Conservation (phyloP, 345 rosid species). For the Hibiscus syriacus region DNA sequence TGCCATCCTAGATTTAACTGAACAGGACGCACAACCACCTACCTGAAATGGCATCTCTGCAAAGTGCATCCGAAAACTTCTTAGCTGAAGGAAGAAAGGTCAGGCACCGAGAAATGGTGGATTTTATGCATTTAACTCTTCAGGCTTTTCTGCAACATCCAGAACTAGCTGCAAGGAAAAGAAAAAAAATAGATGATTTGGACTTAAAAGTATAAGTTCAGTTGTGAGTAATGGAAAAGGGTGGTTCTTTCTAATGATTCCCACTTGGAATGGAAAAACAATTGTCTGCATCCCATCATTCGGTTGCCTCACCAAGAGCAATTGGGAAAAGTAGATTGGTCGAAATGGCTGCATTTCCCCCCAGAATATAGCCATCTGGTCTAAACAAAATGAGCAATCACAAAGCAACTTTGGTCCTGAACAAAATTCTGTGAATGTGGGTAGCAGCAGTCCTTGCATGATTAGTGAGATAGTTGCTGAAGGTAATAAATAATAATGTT, state of each 20-base stretch:
- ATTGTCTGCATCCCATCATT: constrained; percentile 10
- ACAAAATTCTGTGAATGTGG: constrained; percentile 16
- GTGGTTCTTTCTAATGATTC: constrained; percentile 30
- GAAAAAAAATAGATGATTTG: constrained; percentile 41
- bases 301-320: constrained; percentile 29
- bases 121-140: constrained; percentile 18
- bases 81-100: constrained; percentile 19
- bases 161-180: constrained; percentile 50
- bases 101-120: constrained; percentile 18
- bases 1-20: constrained; percentile 22
- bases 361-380: constrained; percentile 40
- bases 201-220: not conserved
- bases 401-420: constrained; percentile 17
- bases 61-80: constrained; percentile 20
- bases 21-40: constrained; percentile 12
- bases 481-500: constrained; percentile 11
- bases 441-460: constrained; percentile 23
- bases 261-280: constrained; percentile 21
- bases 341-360: constrained; percentile 91
- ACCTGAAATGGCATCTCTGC: constrained; percentile 23
- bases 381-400: constrained; percentile 31
- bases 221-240: constrained; percentile 25
- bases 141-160: constrained; percentile 19
- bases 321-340: constrained; percentile 64
- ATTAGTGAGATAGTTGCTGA: constrained; percentile 33